Percentiles rank a stretch among this genome's conserved stretches.
Conservation (phyloP, 1,139 yeast genomes). For the Tardiomyces depauwii region DNA sequence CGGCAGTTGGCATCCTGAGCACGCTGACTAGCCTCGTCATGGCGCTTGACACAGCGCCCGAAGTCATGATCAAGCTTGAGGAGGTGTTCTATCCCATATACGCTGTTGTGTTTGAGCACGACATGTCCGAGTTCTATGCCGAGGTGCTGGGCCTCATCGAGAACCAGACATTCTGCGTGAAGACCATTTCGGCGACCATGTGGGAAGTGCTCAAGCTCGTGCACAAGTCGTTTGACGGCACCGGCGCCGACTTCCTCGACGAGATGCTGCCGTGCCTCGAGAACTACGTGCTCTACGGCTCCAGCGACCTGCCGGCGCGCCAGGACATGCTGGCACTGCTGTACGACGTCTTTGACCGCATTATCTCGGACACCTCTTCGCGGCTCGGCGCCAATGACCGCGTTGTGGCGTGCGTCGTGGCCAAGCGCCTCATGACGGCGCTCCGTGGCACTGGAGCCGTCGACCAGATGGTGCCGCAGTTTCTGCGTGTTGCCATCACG, state of each 20-base stretch:
- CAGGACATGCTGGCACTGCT: slow-evolving; percentile 26
- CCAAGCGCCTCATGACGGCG: slow-evolving; percentile 43
- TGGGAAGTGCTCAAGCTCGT: slow-evolving; percentile 62
- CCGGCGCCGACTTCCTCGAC: slow-evolving; percentile 52
- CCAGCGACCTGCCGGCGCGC: slow-evolving; percentile 32
- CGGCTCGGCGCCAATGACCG: slow-evolving; percentile 41
- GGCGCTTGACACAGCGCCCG: slow-evolving; percentile 74
- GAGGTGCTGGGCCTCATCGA: slow-evolving; percentile 82
- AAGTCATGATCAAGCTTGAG: slow-evolving; percentile 57
- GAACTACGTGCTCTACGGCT: slow-evolving; percentile 69
- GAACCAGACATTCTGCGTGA: slow-evolving; percentile 66
- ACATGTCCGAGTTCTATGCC: slow-evolving; percentile 66
- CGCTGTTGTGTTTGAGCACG: slow-evolving; percentile 49
- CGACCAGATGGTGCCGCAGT: slow-evolving; percentile 30
- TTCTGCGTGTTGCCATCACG: slow-evolving; percentile 27
- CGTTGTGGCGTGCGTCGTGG: slow-evolving; percentile 39
- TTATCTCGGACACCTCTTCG: slow-evolving; percentile 26
- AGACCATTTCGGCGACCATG: slow-evolving; percentile 59
- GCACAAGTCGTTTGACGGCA: slow-evolving; percentile 40
- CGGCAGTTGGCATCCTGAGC: slow-evolving; percentile 77
- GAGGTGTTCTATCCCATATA: slow-evolving; percentile 66
- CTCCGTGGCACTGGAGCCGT: slow-evolving; percentile 20
- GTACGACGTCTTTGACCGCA: slow-evolving; percentile 20
- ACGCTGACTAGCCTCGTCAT: slow-evolving; percentile 81
- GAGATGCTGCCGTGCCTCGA: slow-evolving; percentile 69